phyloP scores from a whole-genome alignment of 176 grass and related monocot genomes.

The Panicum miliaceum region DNA sequence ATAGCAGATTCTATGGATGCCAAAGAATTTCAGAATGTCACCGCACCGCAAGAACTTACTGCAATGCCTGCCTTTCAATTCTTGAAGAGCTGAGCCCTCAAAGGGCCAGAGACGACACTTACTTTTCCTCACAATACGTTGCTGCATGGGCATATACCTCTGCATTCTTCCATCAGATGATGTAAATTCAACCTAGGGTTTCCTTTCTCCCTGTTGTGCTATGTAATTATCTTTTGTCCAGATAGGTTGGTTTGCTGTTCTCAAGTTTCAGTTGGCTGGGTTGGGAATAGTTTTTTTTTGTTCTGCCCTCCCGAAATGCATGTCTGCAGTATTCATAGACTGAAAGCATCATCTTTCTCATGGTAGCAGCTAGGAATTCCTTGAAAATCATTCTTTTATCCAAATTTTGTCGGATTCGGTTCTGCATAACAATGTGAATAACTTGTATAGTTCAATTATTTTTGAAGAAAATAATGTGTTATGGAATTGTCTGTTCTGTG shows the following conservation, averaged over 20 bases:
- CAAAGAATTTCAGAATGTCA: slow-evolving; percentile 67
- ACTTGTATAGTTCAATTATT: slow-evolving; percentile 18
- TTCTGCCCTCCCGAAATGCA: slow-evolving; percentile 29
- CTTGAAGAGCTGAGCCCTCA: slow-evolving; percentile 51
- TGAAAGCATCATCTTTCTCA: slow-evolving; percentile 27
- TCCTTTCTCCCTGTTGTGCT: slow-evolving; percentile 31
- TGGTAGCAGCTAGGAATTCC: slow-evolving; percentile 21
- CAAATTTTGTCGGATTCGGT: slow-evolving; percentile 33
- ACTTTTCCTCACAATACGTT: not conserved
- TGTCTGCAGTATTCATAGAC: not conserved
- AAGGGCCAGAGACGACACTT: not conserved
- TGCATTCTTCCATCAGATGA: slow-evolving; percentile 20
- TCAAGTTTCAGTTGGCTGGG: slow-evolving; percentile 38
- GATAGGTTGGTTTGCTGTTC: slow-evolving; percentile 37
- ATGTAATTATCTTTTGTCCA: slow-evolving; percentile 51
- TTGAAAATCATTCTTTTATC: slow-evolving; percentile 34
- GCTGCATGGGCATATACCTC: not conserved
- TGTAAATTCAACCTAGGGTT: slow-evolving; percentile 53
- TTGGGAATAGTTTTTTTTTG: slow-evolving; percentile 31
- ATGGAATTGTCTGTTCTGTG: not conserved
- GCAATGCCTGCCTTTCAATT: slow-evolving; percentile 70
- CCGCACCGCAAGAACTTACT: slow-evolving; percentile 62
- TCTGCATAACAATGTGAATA: slow-evolving; percentile 42
- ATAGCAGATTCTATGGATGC: slow-evolving; percentile 70
- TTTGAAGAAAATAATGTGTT: slow-evolving; percentile 4